These are phyloP conservation scores for Samsoniella hepiali DNA, from an alignment of 2,329 filamentous ascomycete species.

Conservation along the genomic window DNA sequence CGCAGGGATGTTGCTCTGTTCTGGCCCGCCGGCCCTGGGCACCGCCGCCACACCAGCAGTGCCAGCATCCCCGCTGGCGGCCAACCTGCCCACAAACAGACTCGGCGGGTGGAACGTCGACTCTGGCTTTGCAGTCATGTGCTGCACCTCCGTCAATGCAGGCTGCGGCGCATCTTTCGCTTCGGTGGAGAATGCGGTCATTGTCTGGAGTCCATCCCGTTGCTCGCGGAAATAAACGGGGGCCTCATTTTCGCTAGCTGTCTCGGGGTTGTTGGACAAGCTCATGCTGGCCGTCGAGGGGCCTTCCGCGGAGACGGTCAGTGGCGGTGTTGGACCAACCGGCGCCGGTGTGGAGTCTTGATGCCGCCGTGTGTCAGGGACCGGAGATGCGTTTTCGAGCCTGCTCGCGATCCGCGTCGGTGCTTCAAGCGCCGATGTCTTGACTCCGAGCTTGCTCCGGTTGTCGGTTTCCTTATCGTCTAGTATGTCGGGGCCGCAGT, in stretches of 20 bases:
- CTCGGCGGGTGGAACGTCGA: conserved; percentile 31
- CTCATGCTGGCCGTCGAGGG: not conserved
- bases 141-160: not conserved
- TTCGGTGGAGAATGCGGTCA: conserved; percentile 12
- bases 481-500: not conserved
- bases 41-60: not conserved
- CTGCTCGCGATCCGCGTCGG: conserved; percentile 12
- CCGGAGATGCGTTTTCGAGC: conserved; percentile 1
- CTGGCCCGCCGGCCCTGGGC: not conserved
- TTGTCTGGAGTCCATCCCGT: not conserved
- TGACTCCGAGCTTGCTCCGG: conserved; percentile 4
- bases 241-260: not conserved
- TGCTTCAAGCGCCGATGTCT: not conserved
- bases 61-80: conserved; percentile 6
- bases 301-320: conserved; percentile 7
- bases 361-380: not conserved
- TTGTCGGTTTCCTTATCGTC: not conserved
- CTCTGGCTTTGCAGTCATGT: conserved; percentile 22
- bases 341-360: conserved; percentile 12
- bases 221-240: conserved; percentile 4
- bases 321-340: conserved; percentile 9
- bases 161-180: conserved; percentile 20
- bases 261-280: not conserved
- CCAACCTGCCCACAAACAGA: conserved; percentile 33
- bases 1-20: conserved; percentile 6